These are phyloP conservation scores for Cydonia oblonga DNA, from an alignment of 331 rosid species.

Conservation along the genomic window DNA sequence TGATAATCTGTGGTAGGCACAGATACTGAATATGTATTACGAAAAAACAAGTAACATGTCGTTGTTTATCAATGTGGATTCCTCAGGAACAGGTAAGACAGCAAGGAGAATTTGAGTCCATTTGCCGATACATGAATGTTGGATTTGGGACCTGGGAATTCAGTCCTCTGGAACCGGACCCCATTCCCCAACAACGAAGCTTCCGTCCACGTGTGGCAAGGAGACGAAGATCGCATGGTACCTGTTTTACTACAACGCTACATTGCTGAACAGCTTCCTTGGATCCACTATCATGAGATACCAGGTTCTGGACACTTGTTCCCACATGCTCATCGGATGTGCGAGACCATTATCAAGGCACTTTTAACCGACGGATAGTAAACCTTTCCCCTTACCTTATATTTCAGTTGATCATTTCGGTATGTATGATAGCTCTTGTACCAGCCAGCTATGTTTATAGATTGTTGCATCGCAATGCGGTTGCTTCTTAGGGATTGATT, in stretches of 20 bases:
- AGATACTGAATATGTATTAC: not conserved
- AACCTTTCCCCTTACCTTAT: conserved; percentile 5
- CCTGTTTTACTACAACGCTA: conserved; percentile 46
- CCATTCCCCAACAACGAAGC: conserved; percentile 67
- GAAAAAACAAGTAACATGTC: not conserved
- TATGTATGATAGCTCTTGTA: not conserved
- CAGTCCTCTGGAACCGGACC: conserved; percentile 55
- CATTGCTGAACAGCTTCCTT: conserved; percentile 55
- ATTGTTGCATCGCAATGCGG: conserved; percentile 6
- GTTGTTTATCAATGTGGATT: not conserved
- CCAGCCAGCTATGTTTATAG: not conserved
- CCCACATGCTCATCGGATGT: conserved; percentile 30
- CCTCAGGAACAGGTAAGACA: conserved; percentile 47
- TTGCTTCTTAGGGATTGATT: conserved; percentile 3
- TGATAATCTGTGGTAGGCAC: no score
- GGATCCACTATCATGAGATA: conserved; percentile 78
- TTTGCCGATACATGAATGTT: conserved; percentile 50
- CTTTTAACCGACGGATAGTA: conserved; percentile 35
- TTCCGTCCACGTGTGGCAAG: conserved; percentile 81
- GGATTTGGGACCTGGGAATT: conserved; percentile 77
- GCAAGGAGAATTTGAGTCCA: conserved; percentile 53
- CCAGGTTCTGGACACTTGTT: conserved; percentile 53
- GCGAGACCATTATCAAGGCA: conserved; percentile 38
- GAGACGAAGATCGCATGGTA: conserved; percentile 53
- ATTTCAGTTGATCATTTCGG: conserved; percentile 5